phyloP scores from a whole-genome alignment of 2,329 filamentous ascomycete species.

The Plenodomus biglobosus region DNA sequence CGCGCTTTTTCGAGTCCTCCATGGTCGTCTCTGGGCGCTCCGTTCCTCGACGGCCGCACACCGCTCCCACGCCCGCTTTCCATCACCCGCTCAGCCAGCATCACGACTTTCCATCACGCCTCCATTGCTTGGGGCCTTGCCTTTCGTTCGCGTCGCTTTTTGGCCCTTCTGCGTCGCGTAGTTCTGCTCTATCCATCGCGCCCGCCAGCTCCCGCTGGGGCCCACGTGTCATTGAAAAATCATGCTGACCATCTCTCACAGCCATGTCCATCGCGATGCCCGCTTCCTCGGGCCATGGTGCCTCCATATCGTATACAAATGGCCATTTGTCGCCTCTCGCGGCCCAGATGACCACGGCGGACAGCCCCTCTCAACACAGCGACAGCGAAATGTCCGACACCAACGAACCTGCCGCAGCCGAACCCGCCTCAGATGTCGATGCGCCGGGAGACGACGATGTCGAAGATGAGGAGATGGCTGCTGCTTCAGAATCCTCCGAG shows the following conservation, averaged over 20 bases:
- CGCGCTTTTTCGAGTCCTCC: conserved; percentile 16
- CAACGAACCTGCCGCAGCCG: conserved; percentile 56
- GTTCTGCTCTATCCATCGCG: conserved; percentile 39
- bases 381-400: conserved; percentile 78
- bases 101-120: conserved; percentile 45
- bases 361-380: conserved; percentile 57
- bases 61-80: conserved; percentile 26
- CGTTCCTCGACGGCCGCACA: conserved; percentile 23
- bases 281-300: conserved; percentile 63
- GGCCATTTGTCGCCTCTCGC: conserved; percentile 63
- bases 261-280: conserved; percentile 65
- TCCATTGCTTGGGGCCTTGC: conserved; percentile 33
- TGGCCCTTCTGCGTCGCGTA: conserved; percentile 49
- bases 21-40: conserved; percentile 14
- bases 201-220: conserved; percentile 37
- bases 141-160: conserved; percentile 33
- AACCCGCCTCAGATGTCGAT: conserved; percentile 45
- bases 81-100: conserved; percentile 38
- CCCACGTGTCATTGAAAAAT: conserved; percentile 37
- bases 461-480: conserved; percentile 50
- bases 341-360: conserved; percentile 49
- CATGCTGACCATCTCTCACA: conserved; percentile 50
- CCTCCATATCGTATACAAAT: conserved; percentile 66
- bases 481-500: conserved; percentile 51
- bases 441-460: conserved; percentile 44